These are phyloP conservation scores for Ophiobolus disseminans DNA, from an alignment of 2,329 filamentous ascomycete species.

Conservation along the genomic window DNA sequence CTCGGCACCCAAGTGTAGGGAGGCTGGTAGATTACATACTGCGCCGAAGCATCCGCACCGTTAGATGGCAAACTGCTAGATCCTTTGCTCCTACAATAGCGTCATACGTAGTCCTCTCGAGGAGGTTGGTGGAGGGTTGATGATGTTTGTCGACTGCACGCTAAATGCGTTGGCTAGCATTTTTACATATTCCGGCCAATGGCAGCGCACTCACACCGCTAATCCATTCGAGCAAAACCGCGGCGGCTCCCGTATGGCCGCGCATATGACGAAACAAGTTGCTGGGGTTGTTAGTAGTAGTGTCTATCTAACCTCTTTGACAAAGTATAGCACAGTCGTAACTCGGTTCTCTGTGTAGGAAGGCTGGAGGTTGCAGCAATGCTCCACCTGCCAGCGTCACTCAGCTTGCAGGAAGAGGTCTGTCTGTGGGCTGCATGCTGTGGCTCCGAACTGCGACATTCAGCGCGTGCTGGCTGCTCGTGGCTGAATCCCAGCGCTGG, in stretches of 20 bases:
- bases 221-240: slow-evolving; percentile 41
- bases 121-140: slow-evolving; percentile 30
- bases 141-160: slow-evolving; percentile 24
- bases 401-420: slow-evolving; percentile 13
- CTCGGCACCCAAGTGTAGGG: too few relatives aligned
- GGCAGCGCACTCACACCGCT: slow-evolving; percentile 41
- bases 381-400: slow-evolving; percentile 18
- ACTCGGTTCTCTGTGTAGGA: slow-evolving; percentile 5
- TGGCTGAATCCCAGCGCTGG: slow-evolving; percentile 27
- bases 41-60: background rate
- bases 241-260: slow-evolving; percentile 28
- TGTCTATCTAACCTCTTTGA: slow-evolving; percentile 4
- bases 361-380: slow-evolving; percentile 17
- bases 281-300: slow-evolving; percentile 13
- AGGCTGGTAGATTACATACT: too few relatives aligned
- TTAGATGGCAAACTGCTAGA: background rate
- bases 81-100: slow-evolving; percentile 6
- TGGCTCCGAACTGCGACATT: slow-evolving; percentile 9
- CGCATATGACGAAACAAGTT: slow-evolving; percentile 35
- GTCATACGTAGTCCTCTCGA: slow-evolving; percentile 18
- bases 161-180: slow-evolving; percentile 32
- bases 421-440: slow-evolving; percentile 16
- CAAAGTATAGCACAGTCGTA: slow-evolving; percentile 5
- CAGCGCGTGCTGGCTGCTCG: slow-evolving; percentile 27
- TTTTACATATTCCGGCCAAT: slow-evolving; percentile 37